Percentiles rank a stretch among this genome's conserved stretches.
Conservation (phyloP, 306 rosid genomes). For the Adenanthera pavonina region DNA sequence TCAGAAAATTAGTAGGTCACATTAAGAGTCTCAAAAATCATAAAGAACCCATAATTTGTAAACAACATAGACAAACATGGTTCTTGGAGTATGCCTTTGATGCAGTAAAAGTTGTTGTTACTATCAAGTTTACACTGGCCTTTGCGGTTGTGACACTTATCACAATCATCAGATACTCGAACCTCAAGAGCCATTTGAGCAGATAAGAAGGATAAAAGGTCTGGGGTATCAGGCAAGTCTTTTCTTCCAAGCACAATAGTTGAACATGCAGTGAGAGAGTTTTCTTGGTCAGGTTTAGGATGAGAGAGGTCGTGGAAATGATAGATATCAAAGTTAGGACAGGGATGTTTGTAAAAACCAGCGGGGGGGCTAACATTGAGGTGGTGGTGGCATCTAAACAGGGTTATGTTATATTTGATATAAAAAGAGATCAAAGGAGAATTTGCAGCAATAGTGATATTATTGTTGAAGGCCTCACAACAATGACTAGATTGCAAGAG, state of each 20-base stretch:
- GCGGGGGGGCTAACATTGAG: neutral
- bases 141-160: constrained; percentile 29
- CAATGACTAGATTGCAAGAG: neutral
- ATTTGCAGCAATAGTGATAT: neutral
- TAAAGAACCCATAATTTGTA: neutral
- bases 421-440: constrained; percentile 20
- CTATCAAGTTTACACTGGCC: constrained; percentile 42
- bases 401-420: constrained; percentile 11
- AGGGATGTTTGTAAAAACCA: neutral
- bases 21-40: neutral
- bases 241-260: constrained; percentile 16
- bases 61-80: neutral
- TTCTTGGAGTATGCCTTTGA: neutral
- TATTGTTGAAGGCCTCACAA: neutral
- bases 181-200: constrained; percentile 31
- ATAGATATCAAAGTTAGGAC: constrained; percentile 27
- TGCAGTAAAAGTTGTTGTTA: neutral
- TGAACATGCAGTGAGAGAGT: constrained; percentile 35
- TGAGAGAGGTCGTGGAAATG: constrained; percentile 2
- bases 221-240: constrained; percentile 20
- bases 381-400: constrained; percentile 42
- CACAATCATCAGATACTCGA: constrained; percentile 37
- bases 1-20: neutral
- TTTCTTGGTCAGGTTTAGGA: neutral
- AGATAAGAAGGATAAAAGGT: constrained; percentile 36